Evolutionary conservation across 2,329 filamentous ascomycete genomes (phyloP), one percentile per base, ranked within the genome.

Genomic region (Fusarium domesticum): DNA sequence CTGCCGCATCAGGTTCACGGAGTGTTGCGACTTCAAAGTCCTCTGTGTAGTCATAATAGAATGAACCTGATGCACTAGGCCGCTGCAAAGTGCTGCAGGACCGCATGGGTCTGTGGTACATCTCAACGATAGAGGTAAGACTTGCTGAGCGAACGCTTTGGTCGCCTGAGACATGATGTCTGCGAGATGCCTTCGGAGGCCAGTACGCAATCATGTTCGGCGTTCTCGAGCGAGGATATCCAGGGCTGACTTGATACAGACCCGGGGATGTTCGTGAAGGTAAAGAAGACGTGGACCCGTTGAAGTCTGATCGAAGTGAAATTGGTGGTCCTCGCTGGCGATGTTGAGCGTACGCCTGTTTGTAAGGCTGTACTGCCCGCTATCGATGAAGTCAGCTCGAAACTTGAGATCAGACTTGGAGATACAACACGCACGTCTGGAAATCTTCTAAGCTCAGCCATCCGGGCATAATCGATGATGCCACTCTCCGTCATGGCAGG

Each of bases 11-110:
- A 5, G 46, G 31, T 6, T 54, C 37, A 6, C 38, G 53, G 20
- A 57, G 45, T 16, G 48, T 43, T 15, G 56, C 60, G 35, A 58
- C 64, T 15, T 76, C 72, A 39, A 78, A 78, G 3, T 69, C 71
- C 50, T 78, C 76, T 15, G 67, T 73, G 53, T 78, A 78, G 54
- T 79, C 76, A 48, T 78, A 78, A 54, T 77, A 78, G 31, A 72
- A 66, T 34, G 71, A 64, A 45, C 66, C 56, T 28, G 54, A 43
- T 35, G 63, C 52, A 43, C 61, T 64, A n/a, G 63, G 47, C 20
- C 56, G 45, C 28, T 57, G 61, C 4, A 55, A 60, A 25, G 52
- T 52, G 16, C 54, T 60, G 33, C 60, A 63, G 41, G 55, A 40
- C 14, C 56, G 49, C 16, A 50, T 45, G 6, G 60, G 60, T 19